Evolutionary conservation across 495 filamentous ascomycete genomes (phyloP).

Genomic region (Tuber brumale): DNA sequence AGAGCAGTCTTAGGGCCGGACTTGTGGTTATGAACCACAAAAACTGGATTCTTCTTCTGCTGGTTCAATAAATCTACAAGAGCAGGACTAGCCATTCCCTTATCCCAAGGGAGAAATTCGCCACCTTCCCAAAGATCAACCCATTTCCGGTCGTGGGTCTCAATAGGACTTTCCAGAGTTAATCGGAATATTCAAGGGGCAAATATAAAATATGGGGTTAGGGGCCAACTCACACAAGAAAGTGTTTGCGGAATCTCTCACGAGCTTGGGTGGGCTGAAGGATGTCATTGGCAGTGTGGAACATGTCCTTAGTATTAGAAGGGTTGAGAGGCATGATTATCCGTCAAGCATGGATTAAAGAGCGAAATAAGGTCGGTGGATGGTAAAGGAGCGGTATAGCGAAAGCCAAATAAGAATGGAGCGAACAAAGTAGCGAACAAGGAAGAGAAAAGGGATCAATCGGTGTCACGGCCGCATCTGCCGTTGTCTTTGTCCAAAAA

Average conservation of each 20-base stretch:
- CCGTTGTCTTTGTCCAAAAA: no score
- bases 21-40: slow-evolving; percentile 28
- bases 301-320: slow-evolving; percentile 27
- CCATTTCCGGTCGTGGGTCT: slow-evolving; percentile 45
- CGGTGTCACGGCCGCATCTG: no score
- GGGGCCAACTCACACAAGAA: slow-evolving; percentile 17
- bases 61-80: slow-evolving; percentile 52
- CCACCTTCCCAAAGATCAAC: slow-evolving; percentile 51
- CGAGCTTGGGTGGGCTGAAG: slow-evolving; percentile 27
- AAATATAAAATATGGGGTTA: no score
- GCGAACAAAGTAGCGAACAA: no score
- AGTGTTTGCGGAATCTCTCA: slow-evolving; percentile 32
- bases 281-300: slow-evolving; percentile 33
- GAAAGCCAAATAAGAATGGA: no score
- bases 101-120: slow-evolving; percentile 56
- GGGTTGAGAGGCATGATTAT: not conserved
- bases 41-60: slow-evolving; percentile 12
- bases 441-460: no score
- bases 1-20: slow-evolving; percentile 49
- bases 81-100: slow-evolving; percentile 55
- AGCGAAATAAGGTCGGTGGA: no score
- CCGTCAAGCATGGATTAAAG: not conserved
- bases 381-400: no score
- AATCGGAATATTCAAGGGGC: not conserved
- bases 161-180: slow-evolving; percentile 22